Evolutionary conservation across 2,329 filamentous ascomycete genomes (phyloP), one percentile per base, ranked within the genome.

Genomic region (Aspergillus neotritici): DNA sequence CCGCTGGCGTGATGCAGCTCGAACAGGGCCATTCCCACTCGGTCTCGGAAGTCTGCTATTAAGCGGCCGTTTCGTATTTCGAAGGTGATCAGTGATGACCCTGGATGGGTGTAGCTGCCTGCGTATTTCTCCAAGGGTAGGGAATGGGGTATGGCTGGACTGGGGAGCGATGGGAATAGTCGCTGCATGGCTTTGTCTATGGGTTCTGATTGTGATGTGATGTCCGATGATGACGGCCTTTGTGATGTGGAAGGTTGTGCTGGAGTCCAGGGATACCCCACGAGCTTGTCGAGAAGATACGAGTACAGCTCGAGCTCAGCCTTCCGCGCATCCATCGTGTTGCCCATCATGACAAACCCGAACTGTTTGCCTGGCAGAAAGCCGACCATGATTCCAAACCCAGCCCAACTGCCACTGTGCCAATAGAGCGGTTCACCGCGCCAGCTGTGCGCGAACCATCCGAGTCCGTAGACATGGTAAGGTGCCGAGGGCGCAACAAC

Each of bases 281-380:
- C 30, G 16, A 53, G n/a, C 21, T 21, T 44, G 30, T 51, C 48
- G 1, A 54, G 34, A 6, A 53, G 38, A 25, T 48, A 47, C 33
- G 51, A 21, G 28, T 49, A 54, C 11, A 54, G 33, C 30, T 46
- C 34, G 14, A 44, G 14, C 31, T 50, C 31, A 4, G 43, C 49
- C 6, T 47, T 14, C 15, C 43, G 47, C 1, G 47, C 49, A 28
- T 40, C 36, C 4, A 16, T 38, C 0, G 51, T 40, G 31, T 58
- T 60, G 7, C 49, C 50, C 56, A 60, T 57, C 36, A 58, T 47
- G 0, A 39, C 54, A 31, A 60, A 53, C 1, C 53, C 57, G 12
- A 55, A 58, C 2, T 48, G 29, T 12, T 43, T 50, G 4, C 46
- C 48, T 1, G 57, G 54, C 6, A 60, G 12, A 15, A 58, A 57